Percentiles rank a stretch among this genome's conserved stretches.
These are phyloP conservation scores for Galerina sulciceps DNA, from an alignment of 768 basidiomycete genomes.

Conservation along the genomic window DNA sequence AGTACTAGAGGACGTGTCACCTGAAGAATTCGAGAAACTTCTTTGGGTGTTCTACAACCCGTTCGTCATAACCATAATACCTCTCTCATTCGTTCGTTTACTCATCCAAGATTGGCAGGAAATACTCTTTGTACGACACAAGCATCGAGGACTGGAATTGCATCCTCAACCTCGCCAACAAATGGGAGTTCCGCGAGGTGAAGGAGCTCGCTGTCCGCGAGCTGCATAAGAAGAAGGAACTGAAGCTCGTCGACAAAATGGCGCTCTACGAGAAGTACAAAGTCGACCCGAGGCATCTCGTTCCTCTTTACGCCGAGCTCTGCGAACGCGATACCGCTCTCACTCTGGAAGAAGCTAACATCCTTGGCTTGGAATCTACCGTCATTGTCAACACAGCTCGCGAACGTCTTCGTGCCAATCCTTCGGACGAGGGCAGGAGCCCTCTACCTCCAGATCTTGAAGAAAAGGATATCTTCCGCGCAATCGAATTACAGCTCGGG, in stretches of 20 bases:
- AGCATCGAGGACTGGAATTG: constrained; percentile 56
- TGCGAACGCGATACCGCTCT: constrained; percentile 55
- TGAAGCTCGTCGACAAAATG: constrained; percentile 47
- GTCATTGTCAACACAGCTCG: constrained; percentile 54
- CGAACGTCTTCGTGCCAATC: constrained; percentile 45
- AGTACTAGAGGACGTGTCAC: constrained; percentile 42
- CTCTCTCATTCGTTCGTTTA: neutral
- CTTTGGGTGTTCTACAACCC: constrained; percentile 50
- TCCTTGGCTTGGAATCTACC: constrained; percentile 55
- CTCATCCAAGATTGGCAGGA: constrained; percentile 35
- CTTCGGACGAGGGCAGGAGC: constrained; percentile 23
- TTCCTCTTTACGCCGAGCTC: constrained; percentile 59
- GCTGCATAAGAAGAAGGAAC: constrained; percentile 50
- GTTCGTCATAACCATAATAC: constrained; percentile 11
- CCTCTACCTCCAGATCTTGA: constrained; percentile 23
- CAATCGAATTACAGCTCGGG: constrained; percentile 12
- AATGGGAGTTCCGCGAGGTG: constrained; percentile 62
- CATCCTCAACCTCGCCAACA: constrained; percentile 60
- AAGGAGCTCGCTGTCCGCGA: constrained; percentile 63
- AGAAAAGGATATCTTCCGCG: constrained; percentile 16
- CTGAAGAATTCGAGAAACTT: constrained; percentile 46
- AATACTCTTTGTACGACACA: constrained; percentile 60
- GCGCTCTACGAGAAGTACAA: constrained; percentile 56
- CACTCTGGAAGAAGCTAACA: constrained; percentile 55
- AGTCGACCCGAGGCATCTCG: constrained; percentile 49